Conservation (phyloP, 2,329 filamentous ascomycete species). For the Ophiostoma sp. region DNA sequence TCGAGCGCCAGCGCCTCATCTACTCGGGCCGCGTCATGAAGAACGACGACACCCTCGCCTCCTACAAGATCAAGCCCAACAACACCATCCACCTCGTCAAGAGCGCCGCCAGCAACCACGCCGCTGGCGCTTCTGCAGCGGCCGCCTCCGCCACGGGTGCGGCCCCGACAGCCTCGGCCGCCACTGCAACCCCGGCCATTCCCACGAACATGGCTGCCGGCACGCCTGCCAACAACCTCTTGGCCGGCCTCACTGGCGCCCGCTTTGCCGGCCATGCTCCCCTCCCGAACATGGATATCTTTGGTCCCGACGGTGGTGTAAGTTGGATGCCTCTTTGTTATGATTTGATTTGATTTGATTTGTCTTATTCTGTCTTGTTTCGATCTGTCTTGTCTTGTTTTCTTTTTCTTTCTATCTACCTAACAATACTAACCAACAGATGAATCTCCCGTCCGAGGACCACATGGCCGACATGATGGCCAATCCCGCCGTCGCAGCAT, state of each 20-base stretch:
- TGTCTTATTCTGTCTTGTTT: background rate
- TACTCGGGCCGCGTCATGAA: slow-evolving; percentile 97
- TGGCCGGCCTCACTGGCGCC: slow-evolving; percentile 86
- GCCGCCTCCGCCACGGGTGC: slow-evolving; percentile 8
- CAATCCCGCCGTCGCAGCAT: slow-evolving; percentile 78
- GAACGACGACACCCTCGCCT: slow-evolving; percentile 76
- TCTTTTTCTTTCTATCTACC: background rate
- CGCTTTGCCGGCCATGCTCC: slow-evolving; percentile 89
- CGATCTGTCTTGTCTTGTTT: slow-evolving; percentile 7
- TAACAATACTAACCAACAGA: slow-evolving; percentile 48
- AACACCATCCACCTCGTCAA: slow-evolving; percentile 97
- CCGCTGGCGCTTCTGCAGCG: slow-evolving; percentile 34
- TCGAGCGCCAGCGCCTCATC: slow-evolving; percentile 87
- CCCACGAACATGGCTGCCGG: slow-evolving; percentile 76
- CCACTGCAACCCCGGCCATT: slow-evolving; percentile 53
- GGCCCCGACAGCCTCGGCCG: slow-evolving; percentile 34
- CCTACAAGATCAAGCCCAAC: slow-evolving; percentile 91
- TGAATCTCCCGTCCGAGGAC: slow-evolving; percentile 83
- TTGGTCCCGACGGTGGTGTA: slow-evolving; percentile 91
- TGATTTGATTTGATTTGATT: slow-evolving; percentile 11
- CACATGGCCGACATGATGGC: slow-evolving; percentile 78
- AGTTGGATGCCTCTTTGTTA: slow-evolving; percentile 37
- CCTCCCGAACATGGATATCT: slow-evolving; percentile 79
- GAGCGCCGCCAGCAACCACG: slow-evolving; percentile 80
- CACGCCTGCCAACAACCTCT: slow-evolving; percentile 71